Evolutionary conservation across 306 rosid genomes (phyloP).

Genomic region (Casuarina equisetifolia): DNA sequence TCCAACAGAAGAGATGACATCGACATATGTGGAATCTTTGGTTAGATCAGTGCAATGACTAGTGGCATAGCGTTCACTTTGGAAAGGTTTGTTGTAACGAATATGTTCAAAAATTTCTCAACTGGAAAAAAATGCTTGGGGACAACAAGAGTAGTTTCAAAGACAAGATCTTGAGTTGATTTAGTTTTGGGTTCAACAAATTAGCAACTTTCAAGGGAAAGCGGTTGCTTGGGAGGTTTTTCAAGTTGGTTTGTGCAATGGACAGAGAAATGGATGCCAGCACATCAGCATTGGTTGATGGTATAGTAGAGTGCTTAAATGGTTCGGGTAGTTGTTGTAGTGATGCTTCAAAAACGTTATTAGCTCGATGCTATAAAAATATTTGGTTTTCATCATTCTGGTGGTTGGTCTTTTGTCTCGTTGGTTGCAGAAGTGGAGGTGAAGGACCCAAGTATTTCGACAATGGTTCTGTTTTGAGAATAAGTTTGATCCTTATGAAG

Average conservation of each 20-base stretch:
- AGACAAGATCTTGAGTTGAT: too few species aligned
- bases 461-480: slow-evolving; percentile 69
- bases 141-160: too few species aligned
- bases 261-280: slow-evolving; percentile 60
- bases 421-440: slow-evolving; percentile 47
- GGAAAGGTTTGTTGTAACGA: neutral
- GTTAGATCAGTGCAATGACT: neutral
- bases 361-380: slow-evolving; percentile 3
- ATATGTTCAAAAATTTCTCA: neutral
- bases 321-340: slow-evolving; percentile 35
- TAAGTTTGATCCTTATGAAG: slow-evolving; percentile 75
- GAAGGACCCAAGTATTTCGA: slow-evolving; percentile 66
- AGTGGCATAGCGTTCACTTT: neutral
- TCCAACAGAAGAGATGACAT: neutral
- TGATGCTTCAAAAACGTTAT: neutral
- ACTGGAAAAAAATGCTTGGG: too few species aligned
- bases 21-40: neutral
- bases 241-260: slow-evolving; percentile 48
- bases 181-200: slow-evolving; percentile 38
- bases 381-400: slow-evolving; percentile 10
- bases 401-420: slow-evolving; percentile 16
- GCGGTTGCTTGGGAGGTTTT: slow-evolving; percentile 30
- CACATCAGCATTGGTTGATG: slow-evolving; percentile 45
- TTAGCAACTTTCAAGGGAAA: slow-evolving; percentile 25
- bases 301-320: slow-evolving; percentile 33